Evolutionary conservation across 2,329 filamentous ascomycete genomes (phyloP), one percentile per base, ranked within the genome.

Genomic region (Fusarium tricinctum): DNA sequence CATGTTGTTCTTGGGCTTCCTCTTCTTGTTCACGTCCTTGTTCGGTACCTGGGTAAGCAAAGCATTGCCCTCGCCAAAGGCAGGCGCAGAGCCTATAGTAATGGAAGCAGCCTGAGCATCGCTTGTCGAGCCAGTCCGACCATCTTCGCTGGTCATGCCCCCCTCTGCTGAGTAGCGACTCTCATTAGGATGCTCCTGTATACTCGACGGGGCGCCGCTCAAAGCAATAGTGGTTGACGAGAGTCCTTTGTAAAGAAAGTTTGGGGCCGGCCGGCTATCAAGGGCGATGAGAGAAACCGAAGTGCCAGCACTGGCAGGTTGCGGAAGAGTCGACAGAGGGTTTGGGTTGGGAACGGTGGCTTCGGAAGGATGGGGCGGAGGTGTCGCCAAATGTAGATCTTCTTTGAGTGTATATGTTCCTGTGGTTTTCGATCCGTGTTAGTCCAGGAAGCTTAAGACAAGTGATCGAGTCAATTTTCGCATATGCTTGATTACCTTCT

Each of bases 1-100:
- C 78, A 99, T 96, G 78, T 97, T 98, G 80, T 95, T 98, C 85
- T 98, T 99, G 4, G 96, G 96, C 79, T 99, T 99, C 75, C 91
- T 88, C 77, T 89, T 87, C 84, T 97, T 97, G 68, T 88, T 89
- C 40, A 88, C 86, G 74, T 94, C 92, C 74, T 93, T 93, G 30
- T 85, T 84, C 51, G 86, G 85, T 17, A 85, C 82, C 19, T 85
- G 84, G 13, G 85, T 83, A 30, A 98, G 84, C 26, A 92, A 86
- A 8, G 90, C 86, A 76, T 97, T 98, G 53, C 92, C 92, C 73
- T 96, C 92, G 9, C 95, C 95, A 78, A 97, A 97, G 1, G 91
- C 88, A 2, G 92, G 91, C 8, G 86, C 83, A 19, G 79, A 83
- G 38, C 76, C 84, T 73, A 76, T 74, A 26, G 74, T 83, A 63